Conservation (phyloP, 768 basidiomycete species). For the Amanita brunnescens region DNA sequence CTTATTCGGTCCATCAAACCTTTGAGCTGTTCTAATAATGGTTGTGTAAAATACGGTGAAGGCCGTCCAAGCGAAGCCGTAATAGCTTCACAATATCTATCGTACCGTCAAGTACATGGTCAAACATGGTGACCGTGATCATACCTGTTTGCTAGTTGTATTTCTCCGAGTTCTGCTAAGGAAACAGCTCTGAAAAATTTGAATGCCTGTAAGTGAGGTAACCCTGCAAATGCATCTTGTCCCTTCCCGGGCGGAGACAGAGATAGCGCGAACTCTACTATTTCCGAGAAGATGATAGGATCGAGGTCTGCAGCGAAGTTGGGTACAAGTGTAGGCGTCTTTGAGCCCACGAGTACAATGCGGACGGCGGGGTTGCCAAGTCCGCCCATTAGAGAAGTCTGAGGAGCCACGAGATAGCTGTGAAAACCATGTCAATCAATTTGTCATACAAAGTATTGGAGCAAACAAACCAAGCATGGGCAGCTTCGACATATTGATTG, state of each 20-base stretch:
- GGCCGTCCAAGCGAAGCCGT: conserved; percentile 50
- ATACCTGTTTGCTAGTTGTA: conserved; percentile 69
- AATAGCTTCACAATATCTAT: conserved; percentile 91
- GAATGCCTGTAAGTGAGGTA: conserved; percentile 85
- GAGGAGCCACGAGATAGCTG: conserved; percentile 83
- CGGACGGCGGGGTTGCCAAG: conserved; percentile 59
- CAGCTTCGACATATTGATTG: conserved; percentile 73
- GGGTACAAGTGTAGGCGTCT: conserved; percentile 40
- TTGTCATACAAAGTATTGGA: not conserved
- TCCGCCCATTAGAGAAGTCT: conserved; percentile 67
- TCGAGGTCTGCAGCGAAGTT: conserved; percentile 61
- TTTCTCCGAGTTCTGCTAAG: conserved; percentile 77
- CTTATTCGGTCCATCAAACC: conserved; percentile 71
- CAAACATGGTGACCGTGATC: not conserved
- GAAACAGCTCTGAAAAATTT: conserved; percentile 67
- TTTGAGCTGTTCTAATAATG: conserved; percentile 67
- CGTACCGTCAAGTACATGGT: not conserved
- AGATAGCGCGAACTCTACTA: conserved; percentile 85
- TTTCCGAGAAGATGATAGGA: conserved; percentile 78
- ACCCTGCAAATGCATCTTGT: conserved; percentile 75
- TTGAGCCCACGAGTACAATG: conserved; percentile 66
- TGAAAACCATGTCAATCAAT: conserved; percentile 9
- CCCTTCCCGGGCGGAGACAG: conserved; percentile 68
- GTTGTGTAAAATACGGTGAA: conserved; percentile 58
- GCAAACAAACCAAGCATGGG: conserved; percentile 77